Base-by-base conservation (phyloP, 1,284 basidiomycete species). In the Porogramme epimiltina region DNA sequence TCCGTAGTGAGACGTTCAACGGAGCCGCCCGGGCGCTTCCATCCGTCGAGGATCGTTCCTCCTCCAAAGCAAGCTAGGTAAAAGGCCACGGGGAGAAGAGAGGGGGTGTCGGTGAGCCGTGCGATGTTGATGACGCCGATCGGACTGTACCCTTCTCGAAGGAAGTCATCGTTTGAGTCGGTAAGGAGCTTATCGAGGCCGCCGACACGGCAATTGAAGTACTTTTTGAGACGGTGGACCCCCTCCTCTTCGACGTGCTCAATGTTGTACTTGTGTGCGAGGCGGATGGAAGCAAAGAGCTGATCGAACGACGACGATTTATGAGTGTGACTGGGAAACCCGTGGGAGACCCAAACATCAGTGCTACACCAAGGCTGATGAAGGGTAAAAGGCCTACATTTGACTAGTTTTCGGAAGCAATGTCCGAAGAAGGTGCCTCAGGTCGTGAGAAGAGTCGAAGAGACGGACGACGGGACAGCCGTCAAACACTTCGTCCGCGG, bases 381-480 rank as follows among this genome's bases (percentile, higher is more conserved):
- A 31, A 31, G 8, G 28, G n/a, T n/a, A n/a, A 31, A 31, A 31
- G 28, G 13, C 13, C 28, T 31, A 56, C 9, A 3, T 42, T 42
- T 24, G 28, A 18, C 22, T 9, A 28, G 42, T 33, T 33, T 39
- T 45, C 3, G 49, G 49, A 1, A 50, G 37, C 13, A 50, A 15
- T 5, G 40, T 13, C 3, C 42, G 49, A 13, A 62, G 45, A 5
- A 62, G 38, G 26, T 51, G 34, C 3, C 26, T 28, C 19, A 59
- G 34, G 22, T 60, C 58, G 6, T 25, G 16, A 0, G 50, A 33
- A 3, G 47, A 20, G 28, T 60, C 59, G 6, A 18, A 28, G 20
- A 61, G 23, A 8, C 18, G 45, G 10, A 59, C 55, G 20, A 56
- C 33, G 0, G 56, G 61, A 37, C 44, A 52, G 3, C 52, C 56